Percentiles rank a stretch among this genome's conserved stretches.
These are phyloP conservation scores for Lanmaoa pseudosensibilis DNA, from an alignment of 768 basidiomycete species.

Conservation along the genomic window DNA sequence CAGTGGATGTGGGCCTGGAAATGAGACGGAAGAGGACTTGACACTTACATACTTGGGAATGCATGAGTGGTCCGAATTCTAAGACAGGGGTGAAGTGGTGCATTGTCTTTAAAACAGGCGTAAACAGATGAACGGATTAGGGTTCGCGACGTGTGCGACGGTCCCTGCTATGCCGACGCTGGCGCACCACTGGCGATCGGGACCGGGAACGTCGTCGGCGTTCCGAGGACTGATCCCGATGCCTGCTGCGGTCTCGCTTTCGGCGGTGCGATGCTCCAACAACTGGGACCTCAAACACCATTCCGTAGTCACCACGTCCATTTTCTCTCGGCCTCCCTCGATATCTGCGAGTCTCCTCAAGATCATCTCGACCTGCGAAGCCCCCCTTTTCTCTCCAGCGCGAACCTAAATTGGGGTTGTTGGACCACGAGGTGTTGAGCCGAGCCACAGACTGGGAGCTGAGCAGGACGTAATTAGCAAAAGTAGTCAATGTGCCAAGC, in stretches of 20 bases:
- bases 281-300: slow-evolving; percentile 83
- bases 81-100: slow-evolving; percentile 13
- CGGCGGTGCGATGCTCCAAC: slow-evolving; percentile 37
- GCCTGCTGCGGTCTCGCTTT: slow-evolving; percentile 52
- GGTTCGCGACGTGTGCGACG: slow-evolving; percentile 26
- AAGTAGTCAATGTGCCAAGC: slow-evolving; percentile 3
- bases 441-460: slow-evolving; percentile 94
- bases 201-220: slow-evolving; percentile 29
- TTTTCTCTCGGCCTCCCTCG: slow-evolving; percentile 38
- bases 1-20: background rate
- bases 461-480: slow-evolving; percentile 22
- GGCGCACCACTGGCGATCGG: slow-evolving; percentile 23
- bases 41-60: slow-evolving; percentile 24
- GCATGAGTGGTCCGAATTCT: slow-evolving; percentile 7
- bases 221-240: slow-evolving; percentile 40
- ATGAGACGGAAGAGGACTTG: background rate
- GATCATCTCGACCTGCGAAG: slow-evolving; percentile 73
- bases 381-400: slow-evolving; percentile 38
- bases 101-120: slow-evolving; percentile 20
- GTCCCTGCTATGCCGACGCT: slow-evolving; percentile 29
- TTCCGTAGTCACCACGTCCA: slow-evolving; percentile 51
- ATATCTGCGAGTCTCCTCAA: slow-evolving; percentile 72
- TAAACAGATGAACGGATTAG: slow-evolving; percentile 18
- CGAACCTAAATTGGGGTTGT: slow-evolving; percentile 60
- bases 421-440: slow-evolving; percentile 80